phyloP scores from a whole-genome alignment of 2,329 filamentous ascomycete genomes.

The Fusarium tanahbumbuense region DNA sequence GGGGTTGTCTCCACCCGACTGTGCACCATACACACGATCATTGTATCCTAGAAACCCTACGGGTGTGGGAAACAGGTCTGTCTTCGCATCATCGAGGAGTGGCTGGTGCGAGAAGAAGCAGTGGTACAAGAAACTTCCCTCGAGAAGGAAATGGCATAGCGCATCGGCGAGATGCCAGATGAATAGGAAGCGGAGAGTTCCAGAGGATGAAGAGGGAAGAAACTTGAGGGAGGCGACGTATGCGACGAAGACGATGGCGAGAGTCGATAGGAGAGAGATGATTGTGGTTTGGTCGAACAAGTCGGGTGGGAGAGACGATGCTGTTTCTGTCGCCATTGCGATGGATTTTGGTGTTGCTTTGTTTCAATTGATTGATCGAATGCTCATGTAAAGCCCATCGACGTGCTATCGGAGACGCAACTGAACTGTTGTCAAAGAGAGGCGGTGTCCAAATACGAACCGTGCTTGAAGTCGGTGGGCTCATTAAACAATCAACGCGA shows the following conservation, averaged over 20 bases:
- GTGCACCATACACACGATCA: constrained; percentile 65
- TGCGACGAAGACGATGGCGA: constrained; percentile 63
- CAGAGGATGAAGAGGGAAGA: constrained; percentile 62
- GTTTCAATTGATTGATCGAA: neutral
- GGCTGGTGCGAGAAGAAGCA: constrained; percentile 79
- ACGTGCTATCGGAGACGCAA: neutral
- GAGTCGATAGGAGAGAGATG: constrained; percentile 66
- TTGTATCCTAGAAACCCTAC: constrained; percentile 63
- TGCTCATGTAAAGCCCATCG: neutral
- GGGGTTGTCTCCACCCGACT: constrained; percentile 65
- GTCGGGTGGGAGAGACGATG: constrained; percentile 60
- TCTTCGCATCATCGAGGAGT: constrained; percentile 48
- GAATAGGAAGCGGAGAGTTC: constrained; percentile 80
- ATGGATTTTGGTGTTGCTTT: too few relatives aligned
- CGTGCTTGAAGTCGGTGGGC: neutral
- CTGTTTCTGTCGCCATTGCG: constrained; percentile 30
- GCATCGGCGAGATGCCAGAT: constrained; percentile 96
- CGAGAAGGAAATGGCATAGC: constrained; percentile 89
- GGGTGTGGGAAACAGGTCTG: constrained; percentile 59
- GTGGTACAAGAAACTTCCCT: constrained; percentile 92
- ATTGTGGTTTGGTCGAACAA: constrained; percentile 71
- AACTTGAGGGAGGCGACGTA: constrained; percentile 61
- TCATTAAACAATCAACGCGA: neutral
- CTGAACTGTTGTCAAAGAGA: neutral
- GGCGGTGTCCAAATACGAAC: constrained; percentile 21